phyloP scores from a whole-genome alignment of 139 green algal genomes.

The Coelastrella sp. region DNA sequence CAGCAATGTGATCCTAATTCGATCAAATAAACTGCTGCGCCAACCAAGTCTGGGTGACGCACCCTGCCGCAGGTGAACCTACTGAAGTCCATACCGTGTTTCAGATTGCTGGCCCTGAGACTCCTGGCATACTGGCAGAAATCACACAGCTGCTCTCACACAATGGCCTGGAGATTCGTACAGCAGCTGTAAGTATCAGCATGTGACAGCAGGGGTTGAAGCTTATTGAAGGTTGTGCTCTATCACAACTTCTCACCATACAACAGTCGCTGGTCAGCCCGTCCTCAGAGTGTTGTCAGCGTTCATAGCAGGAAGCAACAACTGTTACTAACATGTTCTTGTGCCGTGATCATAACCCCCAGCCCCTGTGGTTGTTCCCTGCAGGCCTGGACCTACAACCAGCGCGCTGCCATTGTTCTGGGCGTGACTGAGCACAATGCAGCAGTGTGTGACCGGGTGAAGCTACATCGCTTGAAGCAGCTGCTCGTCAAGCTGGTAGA shows the following conservation, averaged over 20 bases:
- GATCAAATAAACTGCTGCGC: too few species aligned
- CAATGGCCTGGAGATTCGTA: slow-evolving; percentile 43
- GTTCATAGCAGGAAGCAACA: too few species aligned
- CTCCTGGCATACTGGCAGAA: slow-evolving; percentile 29
- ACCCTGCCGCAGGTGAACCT: slow-evolving; percentile 8
- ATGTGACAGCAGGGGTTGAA: neutral
- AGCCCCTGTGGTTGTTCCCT: neutral
- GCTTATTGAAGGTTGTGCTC: neutral
- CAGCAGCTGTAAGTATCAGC: slow-evolving; percentile 46
- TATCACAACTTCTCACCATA: too few species aligned
- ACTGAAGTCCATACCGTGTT: slow-evolving; percentile 36
- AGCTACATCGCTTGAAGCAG: slow-evolving; percentile 72
- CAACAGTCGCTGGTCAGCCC: too few species aligned
- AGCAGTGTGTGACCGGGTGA: slow-evolving; percentile 71
- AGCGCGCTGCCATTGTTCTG: slow-evolving; percentile 84
- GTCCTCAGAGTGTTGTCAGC: too few species aligned
- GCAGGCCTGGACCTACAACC: slow-evolving; percentile 88
- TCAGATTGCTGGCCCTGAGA: slow-evolving; percentile 43
- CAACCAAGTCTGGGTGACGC: neutral
- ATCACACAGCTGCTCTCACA: slow-evolving; percentile 43
- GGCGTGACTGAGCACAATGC: slow-evolving; percentile 79
- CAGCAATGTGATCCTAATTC: too few species aligned
- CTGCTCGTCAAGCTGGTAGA: slow-evolving; percentile 79
- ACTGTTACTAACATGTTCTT: too few species aligned
- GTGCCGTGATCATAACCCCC: too few species aligned